Evolutionary conservation across 1,284 basidiomycete genomes (phyloP).

Genomic region (Rhizoctonia solani): DNA sequence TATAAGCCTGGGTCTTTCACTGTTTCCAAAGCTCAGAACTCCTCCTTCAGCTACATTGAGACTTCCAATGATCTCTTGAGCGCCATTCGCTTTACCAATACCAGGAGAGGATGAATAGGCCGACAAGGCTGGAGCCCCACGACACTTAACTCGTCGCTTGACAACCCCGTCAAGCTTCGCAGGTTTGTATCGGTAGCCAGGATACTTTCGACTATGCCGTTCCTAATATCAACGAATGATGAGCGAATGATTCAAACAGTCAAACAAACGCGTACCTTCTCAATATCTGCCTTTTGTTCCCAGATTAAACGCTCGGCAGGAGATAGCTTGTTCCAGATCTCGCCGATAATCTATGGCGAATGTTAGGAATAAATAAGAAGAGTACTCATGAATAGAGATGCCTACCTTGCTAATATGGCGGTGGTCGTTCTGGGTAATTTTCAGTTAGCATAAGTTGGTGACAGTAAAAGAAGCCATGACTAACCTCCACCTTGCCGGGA

Average conservation of each 20-base stretch:
- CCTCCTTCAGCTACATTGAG: not conserved
- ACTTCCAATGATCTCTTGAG: conserved; percentile 6
- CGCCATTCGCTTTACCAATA: not conserved
- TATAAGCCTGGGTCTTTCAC: conserved; percentile 2
- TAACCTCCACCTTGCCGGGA: conserved; percentile 33
- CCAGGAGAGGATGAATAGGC: conserved; percentile 17
- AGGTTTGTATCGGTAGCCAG: conserved; percentile 38
- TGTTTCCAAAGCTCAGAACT: not conserved
- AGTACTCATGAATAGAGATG: not conserved
- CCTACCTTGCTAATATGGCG: conserved; percentile 44
- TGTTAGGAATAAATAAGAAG: not conserved
- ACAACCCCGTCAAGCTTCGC: conserved; percentile 18
- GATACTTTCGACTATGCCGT: conserved; percentile 46
- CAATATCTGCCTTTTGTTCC: conserved; percentile 45
- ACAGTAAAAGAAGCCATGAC: not conserved
- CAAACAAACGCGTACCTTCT: conserved; percentile 42
- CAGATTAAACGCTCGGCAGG: conserved; percentile 40
- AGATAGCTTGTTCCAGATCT: conserved; percentile 36
- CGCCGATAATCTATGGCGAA: conserved; percentile 40
- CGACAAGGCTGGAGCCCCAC: not conserved
- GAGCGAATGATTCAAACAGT: not conserved
- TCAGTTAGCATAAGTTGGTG: conserved; percentile 39
- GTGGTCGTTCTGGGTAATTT: conserved; percentile 43
- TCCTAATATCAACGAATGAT: not conserved
- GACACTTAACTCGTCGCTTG: conserved; percentile 34